Evolutionary conservation across 2,329 filamentous ascomycete species (phyloP), one percentile per base, ranked within the genome.

Genomic region (Grosmannia penicillata): DNA sequence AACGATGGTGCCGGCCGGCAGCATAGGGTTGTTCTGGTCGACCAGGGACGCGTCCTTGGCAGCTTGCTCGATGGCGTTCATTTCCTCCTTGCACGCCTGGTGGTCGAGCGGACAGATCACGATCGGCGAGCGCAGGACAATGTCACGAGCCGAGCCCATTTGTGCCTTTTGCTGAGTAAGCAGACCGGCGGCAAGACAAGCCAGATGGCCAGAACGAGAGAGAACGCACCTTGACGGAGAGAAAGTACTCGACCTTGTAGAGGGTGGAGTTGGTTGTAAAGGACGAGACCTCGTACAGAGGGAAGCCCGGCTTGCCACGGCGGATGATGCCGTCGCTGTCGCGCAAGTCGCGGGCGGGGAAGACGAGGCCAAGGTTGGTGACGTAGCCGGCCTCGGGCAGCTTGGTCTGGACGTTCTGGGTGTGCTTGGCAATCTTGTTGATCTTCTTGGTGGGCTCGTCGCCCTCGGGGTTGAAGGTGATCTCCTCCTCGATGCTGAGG

Each of bases 191-290:
- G 18, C 13, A 29, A 22, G 13, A 31, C 13, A 27, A 10, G n/a
- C 25, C 3, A 5, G 17, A 28, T 23, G 13, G 3, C 6, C 4
- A 17, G 14, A 8, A 21, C 14, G n/a, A 33, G 8, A 22, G 30
- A 35, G 10, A n/a, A 37, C 23, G 40, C 45, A 94, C 89, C 75
- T 94, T 95, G 46, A 96, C 84, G 37, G 77, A 86, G 39, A 96
- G 63, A 56, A 89, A 98, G 55, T 95, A 98, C 60, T 98, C 89
- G 55, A 98, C 94, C 60, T 95, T 96, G 66, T 98, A 98, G 13
- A 98, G 70, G 26, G 81, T 89, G 25, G 85, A 93, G 8, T 83
- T 83, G 1, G 91, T 96, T 2, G 91, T 95, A 53, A 98, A 98
- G 1, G 87, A 89, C 25, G 73, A 78, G 33, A 95, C 80, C 40